Evolutionary conservation across 371 early-diverging fungal genomes (phyloP).

Genomic region (Sanchytrium tribonematis): DNA sequence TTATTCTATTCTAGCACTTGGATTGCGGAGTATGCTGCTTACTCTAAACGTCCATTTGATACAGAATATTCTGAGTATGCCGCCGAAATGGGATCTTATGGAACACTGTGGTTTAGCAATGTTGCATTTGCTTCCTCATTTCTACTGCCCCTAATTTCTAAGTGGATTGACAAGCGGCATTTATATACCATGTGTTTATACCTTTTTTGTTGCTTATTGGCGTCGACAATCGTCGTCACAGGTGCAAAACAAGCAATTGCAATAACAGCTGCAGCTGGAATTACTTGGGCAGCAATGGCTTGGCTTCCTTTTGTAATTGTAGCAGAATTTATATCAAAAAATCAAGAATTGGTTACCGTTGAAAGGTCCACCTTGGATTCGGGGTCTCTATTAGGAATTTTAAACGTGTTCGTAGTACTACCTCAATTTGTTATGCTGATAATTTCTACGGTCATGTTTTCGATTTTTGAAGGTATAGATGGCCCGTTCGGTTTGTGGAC

Average conservation of each 20-base stretch:
- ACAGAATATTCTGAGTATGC: slow-evolving; percentile 3
- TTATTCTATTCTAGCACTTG: slow-evolving; percentile 61
- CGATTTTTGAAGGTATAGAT: slow-evolving; percentile 12
- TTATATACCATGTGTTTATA: neutral
- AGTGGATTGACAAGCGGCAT: neutral
- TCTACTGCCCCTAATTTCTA: neutral
- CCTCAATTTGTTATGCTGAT: slow-evolving; percentile 65
- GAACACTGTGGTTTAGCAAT: slow-evolving; percentile 9
- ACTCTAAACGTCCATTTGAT: slow-evolving; percentile 9
- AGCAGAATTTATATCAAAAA: too few relatives aligned
- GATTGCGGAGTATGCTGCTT: slow-evolving; percentile 43
- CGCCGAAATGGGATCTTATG: slow-evolving; percentile 3
- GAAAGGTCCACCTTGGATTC: slow-evolving; percentile 18
- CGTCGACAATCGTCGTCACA: slow-evolving; percentile 15
- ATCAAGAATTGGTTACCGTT: slow-evolving; percentile 3
- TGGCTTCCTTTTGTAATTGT: too few relatives aligned
- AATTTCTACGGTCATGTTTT: slow-evolving; percentile 39
- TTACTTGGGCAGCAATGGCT: too few relatives aligned
- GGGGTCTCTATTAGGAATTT: slow-evolving; percentile 63
- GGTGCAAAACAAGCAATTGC: slow-evolving; percentile 9
- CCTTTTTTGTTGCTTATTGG: neutral
- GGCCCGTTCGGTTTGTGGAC: slow-evolving; percentile 2
- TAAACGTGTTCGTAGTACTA: slow-evolving; percentile 69
- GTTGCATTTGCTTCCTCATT: slow-evolving; percentile 9
- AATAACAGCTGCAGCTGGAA: too few relatives aligned